A percentile compares a stretch with the other conserved stretches of the same genome.
phyloP scores from a whole-genome alignment of 148 eudicot genomes.

The Rhododendron ovatum region DNA sequence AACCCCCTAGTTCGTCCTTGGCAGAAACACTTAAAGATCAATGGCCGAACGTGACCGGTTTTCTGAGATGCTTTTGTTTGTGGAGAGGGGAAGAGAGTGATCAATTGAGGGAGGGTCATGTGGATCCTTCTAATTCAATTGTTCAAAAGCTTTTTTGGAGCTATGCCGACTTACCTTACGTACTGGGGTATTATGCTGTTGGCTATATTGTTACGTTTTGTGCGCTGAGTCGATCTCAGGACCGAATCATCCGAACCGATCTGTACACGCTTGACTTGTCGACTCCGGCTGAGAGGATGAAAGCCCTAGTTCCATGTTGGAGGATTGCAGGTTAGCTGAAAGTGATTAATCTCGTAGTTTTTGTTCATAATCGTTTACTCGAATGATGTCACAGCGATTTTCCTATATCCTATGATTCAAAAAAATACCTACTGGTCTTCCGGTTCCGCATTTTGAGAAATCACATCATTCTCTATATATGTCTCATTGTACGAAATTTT shows the following conservation, averaged over 20 bases:
- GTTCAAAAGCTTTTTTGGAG: constrained; percentile 65
- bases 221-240: constrained; percentile 51
- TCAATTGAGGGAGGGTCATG: constrained; percentile 37
- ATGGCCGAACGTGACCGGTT: constrained; percentile 72
- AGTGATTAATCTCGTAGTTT: not conserved
- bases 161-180: constrained; percentile 56
- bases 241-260: constrained; percentile 49
- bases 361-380: not conserved
- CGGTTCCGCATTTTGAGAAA: not conserved
- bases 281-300: constrained; percentile 48
- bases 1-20: constrained; percentile 17
- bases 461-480: not conserved
- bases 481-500: not conserved
- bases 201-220: constrained; percentile 71
- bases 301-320: constrained; percentile 71
- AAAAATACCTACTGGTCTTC: not conserved
- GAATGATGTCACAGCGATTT: not conserved
- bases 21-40: constrained; percentile 32
- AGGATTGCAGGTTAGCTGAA: constrained; percentile 55
- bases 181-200: constrained; percentile 66
- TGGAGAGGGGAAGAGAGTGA: constrained; percentile 87
- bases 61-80: constrained; percentile 53
- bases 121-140: constrained; percentile 48
- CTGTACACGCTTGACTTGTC: constrained; percentile 57
- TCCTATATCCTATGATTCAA: not conserved